These are phyloP conservation scores for Byssoonygena ceratinophila DNA, from an alignment of 2,329 filamentous ascomycete species.

Conservation along the genomic window DNA sequence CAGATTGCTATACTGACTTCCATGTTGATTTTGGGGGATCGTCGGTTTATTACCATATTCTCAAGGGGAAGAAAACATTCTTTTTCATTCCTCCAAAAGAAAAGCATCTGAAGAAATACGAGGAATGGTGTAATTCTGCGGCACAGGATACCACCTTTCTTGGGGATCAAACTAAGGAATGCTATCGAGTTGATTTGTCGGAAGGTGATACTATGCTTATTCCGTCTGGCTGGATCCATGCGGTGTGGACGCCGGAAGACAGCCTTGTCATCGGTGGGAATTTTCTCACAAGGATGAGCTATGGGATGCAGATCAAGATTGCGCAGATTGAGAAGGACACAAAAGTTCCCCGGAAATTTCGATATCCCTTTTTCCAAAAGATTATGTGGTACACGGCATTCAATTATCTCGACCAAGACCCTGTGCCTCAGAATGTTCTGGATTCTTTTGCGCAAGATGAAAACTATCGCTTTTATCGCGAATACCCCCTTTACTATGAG, in stretches of 20 bases:
- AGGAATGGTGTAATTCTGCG: constrained; percentile 59
- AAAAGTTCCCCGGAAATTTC: constrained; percentile 54
- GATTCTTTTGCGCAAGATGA: constrained; percentile 47
- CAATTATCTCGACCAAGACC: constrained; percentile 54
- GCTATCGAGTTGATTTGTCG: constrained; percentile 54
- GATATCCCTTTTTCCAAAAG: constrained; percentile 59
- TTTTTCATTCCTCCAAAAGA: constrained; percentile 61
- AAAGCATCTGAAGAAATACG: constrained; percentile 58
- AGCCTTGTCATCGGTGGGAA: constrained; percentile 62
- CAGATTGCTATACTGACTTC: constrained; percentile 61
- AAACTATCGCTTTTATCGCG: constrained; percentile 43
- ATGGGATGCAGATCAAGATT: constrained; percentile 56
- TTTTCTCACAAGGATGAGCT: constrained; percentile 55
- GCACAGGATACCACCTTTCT: constrained; percentile 57
- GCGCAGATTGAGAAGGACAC: constrained; percentile 57
- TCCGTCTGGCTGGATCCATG: constrained; percentile 61
- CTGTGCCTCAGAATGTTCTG: constrained; percentile 48
- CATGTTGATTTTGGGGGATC: constrained; percentile 63
- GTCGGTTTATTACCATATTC: constrained; percentile 59
- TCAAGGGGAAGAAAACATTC: constrained; percentile 59
- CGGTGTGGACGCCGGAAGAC: constrained; percentile 59
- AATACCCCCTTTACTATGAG: constrained; percentile 49
- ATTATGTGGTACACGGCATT: constrained; percentile 59
- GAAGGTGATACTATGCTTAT: constrained; percentile 62
- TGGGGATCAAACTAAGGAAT: constrained; percentile 54